Evolutionary conservation across 441 rosid species (phyloP).

Genomic region (Kokia cookei): DNA sequence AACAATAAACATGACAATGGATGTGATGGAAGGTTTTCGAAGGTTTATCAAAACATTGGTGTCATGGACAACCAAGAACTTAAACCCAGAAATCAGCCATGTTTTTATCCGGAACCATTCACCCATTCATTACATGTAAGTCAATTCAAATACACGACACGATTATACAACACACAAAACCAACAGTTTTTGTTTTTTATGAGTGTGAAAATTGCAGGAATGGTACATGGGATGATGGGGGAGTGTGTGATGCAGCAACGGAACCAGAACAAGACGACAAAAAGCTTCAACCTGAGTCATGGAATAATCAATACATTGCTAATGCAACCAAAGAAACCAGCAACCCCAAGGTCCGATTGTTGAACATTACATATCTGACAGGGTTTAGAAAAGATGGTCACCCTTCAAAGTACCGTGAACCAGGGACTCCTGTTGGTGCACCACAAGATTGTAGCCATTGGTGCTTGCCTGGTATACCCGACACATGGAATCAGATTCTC

Average conservation of each 20-base stretch:
- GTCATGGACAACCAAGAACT: conserved; percentile 44
- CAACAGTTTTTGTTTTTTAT: neutral
- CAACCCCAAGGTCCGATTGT: conserved; percentile 42
- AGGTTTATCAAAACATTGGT: conserved; percentile 66
- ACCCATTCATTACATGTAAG: conserved; percentile 54
- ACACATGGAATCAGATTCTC: conserved; percentile 71
- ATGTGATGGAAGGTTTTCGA: conserved; percentile 57
- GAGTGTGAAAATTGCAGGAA: conserved; percentile 37
- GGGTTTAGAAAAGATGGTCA: conserved; percentile 62
- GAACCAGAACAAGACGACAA: conserved; percentile 45
- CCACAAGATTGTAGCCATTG: conserved; percentile 89
- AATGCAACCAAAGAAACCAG: conserved; percentile 37
- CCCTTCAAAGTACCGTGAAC: conserved; percentile 61
- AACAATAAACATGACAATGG: conserved; percentile 58
- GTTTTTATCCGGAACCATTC: conserved; percentile 77
- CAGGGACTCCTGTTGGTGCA: conserved; percentile 42
- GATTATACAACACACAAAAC: neutral
- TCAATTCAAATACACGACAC: neutral
- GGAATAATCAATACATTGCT: conserved; percentile 42
- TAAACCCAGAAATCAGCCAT: conserved; percentile 47
- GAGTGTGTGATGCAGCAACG: conserved; percentile 50
- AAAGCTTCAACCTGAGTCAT: conserved; percentile 27
- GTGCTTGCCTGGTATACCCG: conserved; percentile 78
- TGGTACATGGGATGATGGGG: conserved; percentile 69
- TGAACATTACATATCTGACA: conserved; percentile 71